Evolutionary conservation across 2,329 filamentous ascomycete genomes (phyloP).

Genomic region (Nakataea oryzae): DNA sequence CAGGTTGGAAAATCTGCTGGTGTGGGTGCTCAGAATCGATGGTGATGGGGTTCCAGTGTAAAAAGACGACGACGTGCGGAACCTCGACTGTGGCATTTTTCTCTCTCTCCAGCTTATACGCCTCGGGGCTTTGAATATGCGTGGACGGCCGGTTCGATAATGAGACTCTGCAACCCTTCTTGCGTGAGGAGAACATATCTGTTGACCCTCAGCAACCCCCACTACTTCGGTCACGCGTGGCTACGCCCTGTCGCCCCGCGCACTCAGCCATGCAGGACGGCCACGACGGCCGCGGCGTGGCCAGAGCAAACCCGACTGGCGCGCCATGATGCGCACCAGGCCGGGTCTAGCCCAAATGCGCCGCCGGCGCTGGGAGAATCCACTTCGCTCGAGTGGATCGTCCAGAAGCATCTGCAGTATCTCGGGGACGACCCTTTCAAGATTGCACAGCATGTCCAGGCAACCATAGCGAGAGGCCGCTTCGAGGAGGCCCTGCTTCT

Average conservation of each 20-base stretch:
- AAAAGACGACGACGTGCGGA: neutral
- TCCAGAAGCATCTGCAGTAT: constrained; percentile 46
- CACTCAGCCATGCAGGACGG: neutral
- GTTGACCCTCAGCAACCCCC: neutral
- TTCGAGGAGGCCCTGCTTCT: constrained; percentile 59
- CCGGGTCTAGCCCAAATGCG: neutral
- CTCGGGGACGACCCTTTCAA: constrained; percentile 57
- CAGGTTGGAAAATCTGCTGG: neutral
- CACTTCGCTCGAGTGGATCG: constrained; percentile 21
- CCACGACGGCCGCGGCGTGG: neutral
- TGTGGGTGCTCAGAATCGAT: no score
- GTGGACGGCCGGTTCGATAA: neutral
- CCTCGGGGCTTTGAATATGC: neutral
- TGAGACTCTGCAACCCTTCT: neutral
- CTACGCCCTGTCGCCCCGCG: no score
- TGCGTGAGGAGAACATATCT: neutral
- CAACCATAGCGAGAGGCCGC: constrained; percentile 46
- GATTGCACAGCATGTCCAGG: constrained; percentile 57
- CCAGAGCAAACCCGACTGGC: neutral
- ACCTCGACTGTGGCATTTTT: neutral
- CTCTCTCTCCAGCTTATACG: neutral
- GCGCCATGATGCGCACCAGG: neutral
- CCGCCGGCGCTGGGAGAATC: no score
- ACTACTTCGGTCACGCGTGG: neutral
- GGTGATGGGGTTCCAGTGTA: neutral